A percentile compares a stretch with the other conserved stretches of the same genome.
Conservation (phyloP, 192 early-diverging fungal species). For the Phycomyces nitens region DNA sequence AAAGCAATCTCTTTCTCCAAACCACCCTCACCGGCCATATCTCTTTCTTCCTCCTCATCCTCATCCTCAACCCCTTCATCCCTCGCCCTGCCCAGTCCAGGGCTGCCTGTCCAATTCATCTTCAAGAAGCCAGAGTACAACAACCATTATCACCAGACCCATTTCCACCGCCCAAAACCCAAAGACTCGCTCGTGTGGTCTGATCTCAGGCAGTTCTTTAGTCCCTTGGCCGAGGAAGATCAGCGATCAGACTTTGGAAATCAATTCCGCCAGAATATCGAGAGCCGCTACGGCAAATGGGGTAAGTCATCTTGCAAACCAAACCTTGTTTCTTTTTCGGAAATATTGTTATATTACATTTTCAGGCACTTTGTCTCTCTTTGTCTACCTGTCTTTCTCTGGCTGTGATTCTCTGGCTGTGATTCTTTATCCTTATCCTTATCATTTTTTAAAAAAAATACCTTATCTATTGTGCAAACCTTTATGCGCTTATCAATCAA, state of each 20-base stretch:
- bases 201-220: neutral
- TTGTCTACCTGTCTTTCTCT: too few relatives aligned
- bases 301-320: conserved; percentile 15
- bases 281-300: conserved; percentile 32
- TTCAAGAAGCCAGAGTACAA: conserved; percentile 15
- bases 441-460: neutral
- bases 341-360: neutral
- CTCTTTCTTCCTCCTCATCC: neutral
- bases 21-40: conserved; percentile 2
- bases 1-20: neutral
- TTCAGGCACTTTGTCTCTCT: too few relatives aligned
- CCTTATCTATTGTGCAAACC: neutral
- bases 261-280: conserved; percentile 28
- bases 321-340: neutral
- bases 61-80: neutral
- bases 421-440: neutral
- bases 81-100: neutral
- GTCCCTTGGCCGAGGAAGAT: neutral
- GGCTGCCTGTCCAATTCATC: conserved; percentile 10
- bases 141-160: neutral
- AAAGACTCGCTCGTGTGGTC: neutral
- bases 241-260: conserved; percentile 21
- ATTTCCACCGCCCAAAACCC: conserved; percentile 2
- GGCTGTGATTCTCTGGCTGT: too few relatives aligned
- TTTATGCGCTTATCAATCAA: neutral